Conservation (phyloP, 139 green algal species). For the Astrephomene gubernaculifera region DNA sequence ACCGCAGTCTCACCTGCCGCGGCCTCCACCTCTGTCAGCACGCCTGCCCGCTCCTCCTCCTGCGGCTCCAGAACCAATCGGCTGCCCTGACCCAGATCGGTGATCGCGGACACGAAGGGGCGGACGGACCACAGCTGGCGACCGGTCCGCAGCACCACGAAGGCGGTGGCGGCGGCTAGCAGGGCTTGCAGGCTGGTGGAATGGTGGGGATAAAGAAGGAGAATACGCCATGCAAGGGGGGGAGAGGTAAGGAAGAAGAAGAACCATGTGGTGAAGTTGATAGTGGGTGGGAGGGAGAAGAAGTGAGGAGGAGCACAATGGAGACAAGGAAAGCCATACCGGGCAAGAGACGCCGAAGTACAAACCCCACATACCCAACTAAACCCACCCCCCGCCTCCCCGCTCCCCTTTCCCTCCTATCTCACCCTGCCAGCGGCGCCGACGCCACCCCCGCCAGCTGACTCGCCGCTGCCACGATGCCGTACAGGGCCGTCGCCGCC, state of each 20-base stretch:
- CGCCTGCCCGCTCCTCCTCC: too few relatives aligned
- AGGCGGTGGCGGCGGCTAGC: background rate
- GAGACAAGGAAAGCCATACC: background rate
- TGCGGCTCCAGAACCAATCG: too few relatives aligned
- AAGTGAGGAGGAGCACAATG: background rate
- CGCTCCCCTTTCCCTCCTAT: background rate
- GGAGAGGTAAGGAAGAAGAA: background rate
- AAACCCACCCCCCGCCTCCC: background rate
- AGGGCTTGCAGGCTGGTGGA: background rate
- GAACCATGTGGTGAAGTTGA: too few relatives aligned
- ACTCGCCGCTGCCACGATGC: background rate
- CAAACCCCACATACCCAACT: background rate
- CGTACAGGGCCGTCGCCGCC: background rate
- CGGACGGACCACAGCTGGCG: background rate
- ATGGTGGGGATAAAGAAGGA: background rate
- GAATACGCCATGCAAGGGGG: background rate
- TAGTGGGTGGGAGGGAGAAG: background rate
- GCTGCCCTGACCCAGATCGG: background rate
- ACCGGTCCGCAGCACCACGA: background rate
- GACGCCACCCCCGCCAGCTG: slow-evolving; percentile 10
- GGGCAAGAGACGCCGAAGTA: background rate
- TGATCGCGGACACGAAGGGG: background rate
- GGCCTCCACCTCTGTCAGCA: too few relatives aligned
- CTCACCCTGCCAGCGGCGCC: slow-evolving; percentile 17
- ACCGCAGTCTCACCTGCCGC: too few relatives aligned